phyloP scores from a whole-genome alignment of 2,329 filamentous ascomycete species.

The Xylaria sp. region DNA sequence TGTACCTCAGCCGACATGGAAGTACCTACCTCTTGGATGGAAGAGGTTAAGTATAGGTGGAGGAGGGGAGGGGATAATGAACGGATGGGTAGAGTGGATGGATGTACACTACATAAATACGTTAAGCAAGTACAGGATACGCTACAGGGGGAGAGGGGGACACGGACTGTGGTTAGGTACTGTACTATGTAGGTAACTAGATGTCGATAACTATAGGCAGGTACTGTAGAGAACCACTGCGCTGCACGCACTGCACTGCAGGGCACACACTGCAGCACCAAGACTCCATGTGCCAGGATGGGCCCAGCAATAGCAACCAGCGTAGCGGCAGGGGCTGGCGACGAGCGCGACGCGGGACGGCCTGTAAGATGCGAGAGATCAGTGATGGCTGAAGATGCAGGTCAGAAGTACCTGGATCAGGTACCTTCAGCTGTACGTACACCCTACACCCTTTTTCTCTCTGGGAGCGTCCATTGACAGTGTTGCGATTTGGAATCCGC shows the following conservation, averaged over 20 bases:
- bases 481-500: slow-evolving; percentile 30
- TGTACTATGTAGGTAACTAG: too few species aligned
- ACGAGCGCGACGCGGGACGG: slow-evolving; percentile 38
- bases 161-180: slow-evolving; percentile 21
- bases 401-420: slow-evolving; percentile 33
- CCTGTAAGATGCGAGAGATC: slow-evolving; percentile 39
- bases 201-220: too few species aligned
- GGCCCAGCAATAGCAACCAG: slow-evolving; percentile 31
- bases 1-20: slow-evolving; percentile 30
- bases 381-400: slow-evolving; percentile 38
- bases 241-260: slow-evolving; percentile 19
- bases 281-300: slow-evolving; percentile 34
- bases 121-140: background rate
- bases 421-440: slow-evolving; percentile 22
- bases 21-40: slow-evolving; percentile 25
- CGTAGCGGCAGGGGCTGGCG: slow-evolving; percentile 32
- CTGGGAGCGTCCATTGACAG: slow-evolving; percentile 25
- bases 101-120: slow-evolving; percentile 19
- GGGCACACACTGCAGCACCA: slow-evolving; percentile 32
- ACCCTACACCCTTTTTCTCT: background rate
- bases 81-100: slow-evolving; percentile 18
- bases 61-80: slow-evolving; percentile 12
- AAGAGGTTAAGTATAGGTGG: slow-evolving; percentile 16
- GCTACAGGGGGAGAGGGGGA: slow-evolving; percentile 11
- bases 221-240: slow-evolving; percentile 34